phyloP scores from a whole-genome alignment of 345 rosid genomes.

The Erucastrum elatum region DNA sequence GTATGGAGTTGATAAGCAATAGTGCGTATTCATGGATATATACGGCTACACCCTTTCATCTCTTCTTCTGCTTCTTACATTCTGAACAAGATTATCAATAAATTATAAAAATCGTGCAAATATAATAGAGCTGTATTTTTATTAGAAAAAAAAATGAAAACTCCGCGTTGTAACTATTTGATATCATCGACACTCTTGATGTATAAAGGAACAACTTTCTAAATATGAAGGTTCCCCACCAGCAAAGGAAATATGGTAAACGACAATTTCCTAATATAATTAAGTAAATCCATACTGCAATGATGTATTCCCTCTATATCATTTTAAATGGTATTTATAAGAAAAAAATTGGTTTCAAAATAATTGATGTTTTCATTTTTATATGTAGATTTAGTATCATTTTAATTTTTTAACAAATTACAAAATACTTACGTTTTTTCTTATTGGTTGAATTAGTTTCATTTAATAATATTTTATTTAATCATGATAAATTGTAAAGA shows the following conservation, averaged over 20 bases:
- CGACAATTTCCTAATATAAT: slow-evolving; percentile 10
- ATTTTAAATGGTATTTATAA: too few relatives aligned
- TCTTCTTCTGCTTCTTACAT: slow-evolving; percentile 4
- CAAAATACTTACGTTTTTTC: too few relatives aligned
- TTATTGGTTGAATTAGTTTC: too few relatives aligned
- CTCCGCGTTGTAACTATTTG: slow-evolving; percentile 19
- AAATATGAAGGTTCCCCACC: slow-evolving; percentile 31
- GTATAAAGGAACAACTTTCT: slow-evolving; percentile 29
- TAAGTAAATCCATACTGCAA: slow-evolving; percentile 23
- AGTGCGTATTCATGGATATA: slow-evolving; percentile 8
- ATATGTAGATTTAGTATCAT: too few relatives aligned
- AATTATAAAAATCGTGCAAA: background rate
- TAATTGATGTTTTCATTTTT: too few relatives aligned
- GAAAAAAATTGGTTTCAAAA: too few relatives aligned
- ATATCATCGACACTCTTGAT: slow-evolving; percentile 29
- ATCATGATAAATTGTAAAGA: too few relatives aligned
- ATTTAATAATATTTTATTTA: too few relatives aligned
- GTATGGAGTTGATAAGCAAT: slow-evolving; percentile 20
- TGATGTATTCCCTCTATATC: background rate
- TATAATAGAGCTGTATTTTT: background rate
- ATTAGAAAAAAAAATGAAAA: slow-evolving; percentile 3
- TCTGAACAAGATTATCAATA: background rate
- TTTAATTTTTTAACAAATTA: too few relatives aligned
- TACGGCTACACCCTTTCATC: slow-evolving; percentile 12
- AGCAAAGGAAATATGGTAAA: slow-evolving; percentile 20